A percentile compares a stretch with the other conserved stretches of the same genome.
Conservation (phyloP, 169 alveolate species). For the Haemoproteus tartakovskyi region DNA sequence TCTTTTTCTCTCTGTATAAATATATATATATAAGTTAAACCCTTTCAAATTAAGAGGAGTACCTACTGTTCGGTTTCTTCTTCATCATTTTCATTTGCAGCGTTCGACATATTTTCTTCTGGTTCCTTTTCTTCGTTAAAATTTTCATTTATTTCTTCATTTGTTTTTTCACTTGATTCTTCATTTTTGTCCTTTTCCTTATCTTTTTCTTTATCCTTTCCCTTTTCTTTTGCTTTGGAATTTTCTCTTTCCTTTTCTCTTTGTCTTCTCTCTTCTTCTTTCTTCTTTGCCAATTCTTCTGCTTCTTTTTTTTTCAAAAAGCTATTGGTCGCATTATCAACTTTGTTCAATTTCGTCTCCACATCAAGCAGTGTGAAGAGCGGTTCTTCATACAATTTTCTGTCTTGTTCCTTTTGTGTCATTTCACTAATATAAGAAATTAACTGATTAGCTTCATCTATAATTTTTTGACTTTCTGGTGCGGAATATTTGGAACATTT, state of each 20-base stretch:
- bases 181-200: not conserved
- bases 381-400: constrained; percentile 58
- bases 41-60: no score
- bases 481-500: constrained; percentile 67
- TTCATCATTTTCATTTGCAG: not conserved
- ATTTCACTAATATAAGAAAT: constrained; percentile 5
- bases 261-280: constrained; percentile 56
- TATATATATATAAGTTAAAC: no score
- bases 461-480: constrained; percentile 70
- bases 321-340: constrained; percentile 66
- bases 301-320: constrained; percentile 51
- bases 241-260: constrained; percentile 10
- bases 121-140: not conserved
- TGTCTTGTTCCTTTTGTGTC: constrained; percentile 65
- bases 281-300: constrained; percentile 55
- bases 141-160: not conserved
- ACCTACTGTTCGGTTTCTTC: not conserved
- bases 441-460: constrained; percentile 7
- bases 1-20: no score
- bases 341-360: constrained; percentile 67
- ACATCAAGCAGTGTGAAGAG: constrained; percentile 68
- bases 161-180: not conserved
- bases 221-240: not conserved
- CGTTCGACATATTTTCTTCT: not conserved
- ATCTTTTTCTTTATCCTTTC: constrained; percentile 7